Base-by-base conservation (phyloP, 108 stramenopile genomes). In the Nitzschia sp. region DNA sequence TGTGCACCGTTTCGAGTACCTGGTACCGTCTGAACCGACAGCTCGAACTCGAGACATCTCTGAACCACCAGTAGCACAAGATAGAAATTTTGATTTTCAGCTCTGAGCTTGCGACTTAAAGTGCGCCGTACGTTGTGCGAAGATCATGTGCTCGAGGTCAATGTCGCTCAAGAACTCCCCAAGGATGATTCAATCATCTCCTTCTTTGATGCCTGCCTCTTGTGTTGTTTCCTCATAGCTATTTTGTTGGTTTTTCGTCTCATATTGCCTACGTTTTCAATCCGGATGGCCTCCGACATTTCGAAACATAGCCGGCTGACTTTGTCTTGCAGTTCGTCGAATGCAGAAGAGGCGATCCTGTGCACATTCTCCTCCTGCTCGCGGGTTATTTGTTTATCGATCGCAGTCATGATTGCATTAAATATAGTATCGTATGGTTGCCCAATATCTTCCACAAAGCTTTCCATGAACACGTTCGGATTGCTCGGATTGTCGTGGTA, bases 311-410 rank as follows among this genome's bases (percentile, higher is more conserved):
- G 0, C 21, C 35, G 31, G 26, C 27, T 22, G 3, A 66, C 41
- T 32, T 66, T 66, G 35, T 66, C 66, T 54, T 66, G 32, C n/a
- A 66, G 26, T 9, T 66, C 66, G 29, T 54, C 66, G 55, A 66
- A 66, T 0, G 66, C 53, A 19, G 45, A 26, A 17, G 47, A 30
- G 4, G 53, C 50, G 25, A 29, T 30, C 2, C 50, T 28, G 26
- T 55, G 66, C 0, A 66, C 66, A 25, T 66, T 66, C 28, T 66
- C 66, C 35, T 66, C 66, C 48, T 66, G 66, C n/a, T 66, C 53
- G 1, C 47, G 46, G 13, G 53, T 54, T 21, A 66, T 54, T 17
- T 27, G 21, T 29, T 53, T 33, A 23, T 54, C 36, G 15, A 27
- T 66, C 6, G 66, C 21, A 22, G 46, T 66, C 66, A 66, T 66